Base-by-base conservation (phyloP, 495 filamentous ascomycete species). In the Halenospora varia region DNA sequence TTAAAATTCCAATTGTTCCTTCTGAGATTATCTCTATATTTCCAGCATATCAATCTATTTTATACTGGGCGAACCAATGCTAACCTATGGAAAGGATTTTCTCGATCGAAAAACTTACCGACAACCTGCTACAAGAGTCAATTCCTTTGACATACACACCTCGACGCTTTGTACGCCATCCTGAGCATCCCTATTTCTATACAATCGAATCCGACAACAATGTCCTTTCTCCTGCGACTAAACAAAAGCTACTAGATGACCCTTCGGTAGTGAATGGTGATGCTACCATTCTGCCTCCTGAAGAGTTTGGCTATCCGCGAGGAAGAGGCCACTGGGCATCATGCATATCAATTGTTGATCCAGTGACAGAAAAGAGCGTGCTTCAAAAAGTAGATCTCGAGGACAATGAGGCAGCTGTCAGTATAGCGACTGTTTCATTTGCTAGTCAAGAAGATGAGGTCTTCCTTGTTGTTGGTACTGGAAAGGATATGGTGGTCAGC, bases 171-270 rank as follows among this genome's bases (percentile, higher is more conserved):
- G 80, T 92, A 19, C 87, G 90, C 50, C 90, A 97, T 68, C 94
- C 92, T 0, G 90, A 96, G 2, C 82, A 88, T 29, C 88, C 90
- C 1, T 74, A 90, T 3, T 98, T 96, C 71, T 98, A 97, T 62
- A 90, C 91, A 9, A 91, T 96, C 49, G 90, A 96, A 72, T 82
- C 90, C 0, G 94, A 98, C 47, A 95, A 91, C 64, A 94, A 96
- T 66, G 87, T 90, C 2, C 77, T 98, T 1, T 83, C 90, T 0
- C 79, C 82, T 0, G 82, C 83, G n/a, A 88, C 92, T 1, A 84
- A 86, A 51, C 70, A 81, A 23, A 77, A 82, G 40, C 74, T 97
- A 0, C 74, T 92, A 3, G 79, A 84, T 41, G 86, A 90, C 61
- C 75, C 77, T 2, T 79, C 79, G 9, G 74, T 81, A 2, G 83